These are phyloP conservation scores for Epichloe bromicola DNA, from an alignment of 2,329 filamentous ascomycete species.

Conservation along the genomic window DNA sequence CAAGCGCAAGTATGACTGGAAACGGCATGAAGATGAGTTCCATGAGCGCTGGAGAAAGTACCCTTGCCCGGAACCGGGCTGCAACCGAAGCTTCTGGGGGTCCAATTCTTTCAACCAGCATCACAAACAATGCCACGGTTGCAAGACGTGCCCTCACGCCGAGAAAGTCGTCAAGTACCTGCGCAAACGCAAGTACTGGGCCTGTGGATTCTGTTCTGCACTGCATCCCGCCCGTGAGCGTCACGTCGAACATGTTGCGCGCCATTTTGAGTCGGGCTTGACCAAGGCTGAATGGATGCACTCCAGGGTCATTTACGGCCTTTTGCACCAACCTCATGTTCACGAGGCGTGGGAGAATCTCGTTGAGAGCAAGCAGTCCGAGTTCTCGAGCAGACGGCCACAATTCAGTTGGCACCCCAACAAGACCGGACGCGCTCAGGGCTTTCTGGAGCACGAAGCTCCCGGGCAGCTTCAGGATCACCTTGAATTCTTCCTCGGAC, in stretches of 20 bases:
- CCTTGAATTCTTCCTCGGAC: conserved; percentile 50
- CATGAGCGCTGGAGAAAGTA: conserved; percentile 57
- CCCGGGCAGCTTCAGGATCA: conserved; percentile 51
- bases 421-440: conserved; percentile 42
- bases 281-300: conserved; percentile 56
- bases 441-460: conserved; percentile 48
- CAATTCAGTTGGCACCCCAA: conserved; percentile 50
- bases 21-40: conserved; percentile 56
- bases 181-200: conserved; percentile 53
- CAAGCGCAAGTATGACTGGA: conserved; percentile 57
- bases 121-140: conserved; percentile 51
- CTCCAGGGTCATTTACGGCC: conserved; percentile 52
- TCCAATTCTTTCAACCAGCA: conserved; percentile 57
- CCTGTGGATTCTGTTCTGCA: conserved; percentile 54
- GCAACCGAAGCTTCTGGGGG: conserved; percentile 57
- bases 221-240: conserved; percentile 51
- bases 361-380: conserved; percentile 38
- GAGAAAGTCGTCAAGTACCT: conserved; percentile 50
- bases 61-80: conserved; percentile 48
- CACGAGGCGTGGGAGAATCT: conserved; percentile 48
- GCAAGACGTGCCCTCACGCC: conserved; percentile 52
- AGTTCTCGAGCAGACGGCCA: conserved; percentile 40
- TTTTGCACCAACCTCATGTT: conserved; percentile 52
- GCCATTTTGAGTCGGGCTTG: conserved; percentile 51
- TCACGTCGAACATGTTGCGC: conserved; percentile 54